A percentile compares a stretch with the other conserved stretches of the same genome.
phyloP scores from a whole-genome alignment of 2,329 filamentous ascomycete genomes.

The Paecilomyces dactylethromorphus region DNA sequence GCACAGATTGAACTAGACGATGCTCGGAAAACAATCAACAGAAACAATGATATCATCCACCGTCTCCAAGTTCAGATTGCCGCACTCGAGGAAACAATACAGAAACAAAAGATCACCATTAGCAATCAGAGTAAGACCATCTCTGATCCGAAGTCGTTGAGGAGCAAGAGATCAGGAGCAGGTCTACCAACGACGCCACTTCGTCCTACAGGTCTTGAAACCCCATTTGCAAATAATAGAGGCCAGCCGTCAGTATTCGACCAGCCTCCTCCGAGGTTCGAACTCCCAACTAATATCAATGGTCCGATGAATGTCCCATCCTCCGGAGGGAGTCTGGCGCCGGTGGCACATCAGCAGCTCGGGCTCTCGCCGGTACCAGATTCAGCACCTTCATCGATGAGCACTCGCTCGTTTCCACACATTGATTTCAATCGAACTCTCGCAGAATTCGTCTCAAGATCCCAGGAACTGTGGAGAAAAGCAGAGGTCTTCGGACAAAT shows the following conservation, averaged over 20 bases:
- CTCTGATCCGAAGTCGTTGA: conserved; percentile 12
- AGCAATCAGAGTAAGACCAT: conserved; percentile 20
- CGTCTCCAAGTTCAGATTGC: conserved; percentile 8
- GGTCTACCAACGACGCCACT: conserved; percentile 8
- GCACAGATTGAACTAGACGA: conserved; percentile 7
- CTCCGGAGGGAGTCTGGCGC: not conserved
- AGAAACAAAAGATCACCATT: conserved; percentile 17
- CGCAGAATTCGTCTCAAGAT: conserved; percentile 6
- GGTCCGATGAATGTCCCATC: not conserved
- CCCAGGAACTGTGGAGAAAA: conserved; percentile 11
- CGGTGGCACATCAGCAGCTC: not conserved
- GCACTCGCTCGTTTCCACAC: not conserved
- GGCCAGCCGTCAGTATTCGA: conserved; percentile 7
- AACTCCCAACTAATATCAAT: not conserved
- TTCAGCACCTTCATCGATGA: not conserved
- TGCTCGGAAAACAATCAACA: conserved; percentile 1
- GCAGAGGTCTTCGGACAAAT: conserved; percentile 10
- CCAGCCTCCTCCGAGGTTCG: conserved; percentile 8
- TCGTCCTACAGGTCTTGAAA: conserved; percentile 3
- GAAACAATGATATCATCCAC: conserved; percentile 5
- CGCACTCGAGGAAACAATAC: conserved; percentile 12
- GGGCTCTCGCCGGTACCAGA: not conserved
- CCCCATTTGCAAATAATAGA: conserved; percentile 1
- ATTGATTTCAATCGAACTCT: conserved; percentile 3
- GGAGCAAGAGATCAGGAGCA: conserved; percentile 4